phyloP scores from a whole-genome alignment of 805 yeast genomes.

The Kazachstania kunashirensis region DNA sequence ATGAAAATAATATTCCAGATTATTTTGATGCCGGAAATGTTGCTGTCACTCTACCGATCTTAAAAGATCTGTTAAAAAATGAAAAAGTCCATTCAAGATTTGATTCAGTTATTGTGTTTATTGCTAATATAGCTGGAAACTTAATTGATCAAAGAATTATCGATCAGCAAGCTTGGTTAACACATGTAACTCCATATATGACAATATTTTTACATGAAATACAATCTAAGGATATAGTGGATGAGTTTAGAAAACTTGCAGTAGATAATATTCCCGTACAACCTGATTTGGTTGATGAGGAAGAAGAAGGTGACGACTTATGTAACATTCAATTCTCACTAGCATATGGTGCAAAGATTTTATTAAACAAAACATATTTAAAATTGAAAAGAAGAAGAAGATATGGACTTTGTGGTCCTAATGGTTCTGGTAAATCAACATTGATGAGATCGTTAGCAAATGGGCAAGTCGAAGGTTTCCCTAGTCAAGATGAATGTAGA shows the following conservation, averaged over 20 bases:
- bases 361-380: constrained; percentile 96
- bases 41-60: constrained; percentile 69
- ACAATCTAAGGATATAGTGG: constrained; percentile 78
- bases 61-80: constrained; percentile 58
- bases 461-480: constrained; percentile 98
- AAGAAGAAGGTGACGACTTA: constrained; percentile 96
- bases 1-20: constrained; percentile 83
- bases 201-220: constrained; percentile 89
- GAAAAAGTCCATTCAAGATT: constrained; percentile 65
- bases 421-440: constrained; percentile 18
- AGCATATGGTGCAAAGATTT: constrained; percentile 99
- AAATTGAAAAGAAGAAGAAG: constrained; percentile 97
- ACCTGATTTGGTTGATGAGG: constrained; percentile 87
- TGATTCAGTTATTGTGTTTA: constrained; percentile 61
- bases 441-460: constrained; percentile 78
- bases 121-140: constrained; percentile 95
- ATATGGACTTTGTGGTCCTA: constrained; percentile 70
- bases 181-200: constrained; percentile 81
- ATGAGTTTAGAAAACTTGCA: constrained; percentile 88
- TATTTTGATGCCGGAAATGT: constrained; percentile 97
- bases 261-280: constrained; percentile 94
- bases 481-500: constrained; percentile 92
- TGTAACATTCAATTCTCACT: constrained; percentile 99
- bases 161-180: constrained; percentile 83
- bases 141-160: constrained; percentile 93